Evolutionary conservation across 306 rosid species (phyloP).

Genomic region (Purshia tridentata): DNA sequence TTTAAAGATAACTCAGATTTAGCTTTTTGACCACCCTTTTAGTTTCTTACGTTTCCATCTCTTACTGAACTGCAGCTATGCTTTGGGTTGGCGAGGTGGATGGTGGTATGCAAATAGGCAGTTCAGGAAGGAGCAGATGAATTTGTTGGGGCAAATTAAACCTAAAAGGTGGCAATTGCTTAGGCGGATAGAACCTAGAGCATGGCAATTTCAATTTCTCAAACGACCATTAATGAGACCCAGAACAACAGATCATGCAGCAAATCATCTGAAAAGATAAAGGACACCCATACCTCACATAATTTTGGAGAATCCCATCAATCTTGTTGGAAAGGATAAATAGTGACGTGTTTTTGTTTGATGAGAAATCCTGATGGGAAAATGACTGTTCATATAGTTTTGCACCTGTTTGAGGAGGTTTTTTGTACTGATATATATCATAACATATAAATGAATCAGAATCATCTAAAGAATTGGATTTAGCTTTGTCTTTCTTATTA

Average conservation of each 20-base stretch:
- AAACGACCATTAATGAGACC: slow-evolving; percentile 39
- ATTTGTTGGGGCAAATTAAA: slow-evolving; percentile 64
- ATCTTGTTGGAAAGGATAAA: slow-evolving; percentile 6
- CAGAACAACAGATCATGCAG: slow-evolving; percentile 40
- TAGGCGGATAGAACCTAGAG: slow-evolving; percentile 57
- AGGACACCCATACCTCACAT: slow-evolving; percentile 34
- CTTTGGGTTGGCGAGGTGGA: slow-evolving; percentile 97
- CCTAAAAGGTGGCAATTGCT: slow-evolving; percentile 76
- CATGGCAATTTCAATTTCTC: slow-evolving; percentile 55
- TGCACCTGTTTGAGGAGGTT: not conserved
- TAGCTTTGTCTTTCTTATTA: not conserved
- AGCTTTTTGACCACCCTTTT: not conserved
- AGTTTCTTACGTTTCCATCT: not conserved
- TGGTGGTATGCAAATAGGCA: slow-evolving; percentile 65
- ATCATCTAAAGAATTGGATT: not conserved
- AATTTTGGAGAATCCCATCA: slow-evolving; percentile 23
- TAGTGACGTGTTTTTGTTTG: slow-evolving; percentile 8
- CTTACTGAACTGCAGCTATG: slow-evolving; percentile 53
- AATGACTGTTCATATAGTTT: slow-evolving; percentile 1
- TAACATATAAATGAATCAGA: not conserved
- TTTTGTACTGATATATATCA: slow-evolving; percentile 16
- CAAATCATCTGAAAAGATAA: slow-evolving; percentile 45
- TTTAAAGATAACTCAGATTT: slow-evolving; percentile 1
- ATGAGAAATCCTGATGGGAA: slow-evolving; percentile 6
- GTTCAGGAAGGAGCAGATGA: slow-evolving; percentile 84